Conservation (phyloP, 2,329 filamentous ascomycete species). For the Remersonia thermophila region DNA sequence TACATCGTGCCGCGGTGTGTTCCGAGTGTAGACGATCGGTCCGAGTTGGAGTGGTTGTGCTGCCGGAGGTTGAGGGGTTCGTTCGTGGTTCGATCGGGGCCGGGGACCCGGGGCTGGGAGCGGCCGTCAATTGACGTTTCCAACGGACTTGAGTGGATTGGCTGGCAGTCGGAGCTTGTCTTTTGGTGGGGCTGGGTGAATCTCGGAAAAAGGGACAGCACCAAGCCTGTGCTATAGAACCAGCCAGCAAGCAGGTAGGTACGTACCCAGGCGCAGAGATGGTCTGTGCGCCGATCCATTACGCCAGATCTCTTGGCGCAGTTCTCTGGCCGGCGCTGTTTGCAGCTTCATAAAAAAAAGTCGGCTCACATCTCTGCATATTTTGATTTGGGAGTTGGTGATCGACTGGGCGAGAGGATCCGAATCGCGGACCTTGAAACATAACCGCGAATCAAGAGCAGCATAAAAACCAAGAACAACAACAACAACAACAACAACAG, state of each 20-base stretch:
- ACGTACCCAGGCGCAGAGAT: background rate
- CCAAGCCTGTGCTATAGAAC: background rate
- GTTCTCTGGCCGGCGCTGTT: no score
- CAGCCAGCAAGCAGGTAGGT: no score
- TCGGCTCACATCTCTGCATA: no score
- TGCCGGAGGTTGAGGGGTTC: conserved; percentile 3
- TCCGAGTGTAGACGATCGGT: conserved; percentile 1
- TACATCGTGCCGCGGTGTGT: conserved; percentile 30
- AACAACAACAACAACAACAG: no score
- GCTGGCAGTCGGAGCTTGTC: conserved; percentile 4
- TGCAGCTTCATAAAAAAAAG: no score
- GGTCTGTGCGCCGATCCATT: background rate
- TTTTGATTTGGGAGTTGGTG: no score
- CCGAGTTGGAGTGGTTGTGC: conserved; percentile 4
- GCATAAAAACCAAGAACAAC: no score
- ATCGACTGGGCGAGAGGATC: no score
- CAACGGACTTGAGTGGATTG: conserved; percentile 1
- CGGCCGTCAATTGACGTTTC: conserved; percentile 9
- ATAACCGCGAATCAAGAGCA: no score
- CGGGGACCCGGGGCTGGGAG: conserved; percentile 1
- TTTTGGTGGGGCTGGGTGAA: conserved; percentile 9
- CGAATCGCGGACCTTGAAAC: no score
- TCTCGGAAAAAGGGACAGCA: conserved; percentile 5
- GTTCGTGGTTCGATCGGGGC: no score
- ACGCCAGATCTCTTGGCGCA: no score